A percentile compares a stretch with the other conserved stretches of the same genome.
phyloP scores from a whole-genome alignment of 2,329 filamentous ascomycete genomes.

The Penicillium sp. region DNA sequence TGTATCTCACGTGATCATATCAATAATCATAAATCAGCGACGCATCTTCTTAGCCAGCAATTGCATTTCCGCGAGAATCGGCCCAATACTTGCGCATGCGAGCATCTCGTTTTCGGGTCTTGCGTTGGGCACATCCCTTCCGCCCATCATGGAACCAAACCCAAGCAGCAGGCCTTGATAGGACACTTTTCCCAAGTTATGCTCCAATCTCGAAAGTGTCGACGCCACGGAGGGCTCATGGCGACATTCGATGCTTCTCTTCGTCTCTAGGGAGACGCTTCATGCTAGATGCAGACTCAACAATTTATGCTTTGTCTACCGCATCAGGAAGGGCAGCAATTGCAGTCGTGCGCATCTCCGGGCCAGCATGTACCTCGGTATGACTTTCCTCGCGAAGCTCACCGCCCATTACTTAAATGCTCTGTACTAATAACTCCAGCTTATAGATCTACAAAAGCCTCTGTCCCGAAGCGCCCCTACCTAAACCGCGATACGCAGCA shows the following conservation, averaged over 20 bases:
- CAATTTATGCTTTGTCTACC: slow-evolving; percentile 90
- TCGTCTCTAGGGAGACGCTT: slow-evolving; percentile 13
- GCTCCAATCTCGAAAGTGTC: slow-evolving; percentile 5
- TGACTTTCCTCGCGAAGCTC: background rate
- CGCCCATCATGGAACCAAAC: slow-evolving; percentile 24
- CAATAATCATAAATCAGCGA: background rate
- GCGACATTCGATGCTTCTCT: slow-evolving; percentile 25
- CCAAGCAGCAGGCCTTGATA: slow-evolving; percentile 8
- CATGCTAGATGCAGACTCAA: slow-evolving; percentile 45
- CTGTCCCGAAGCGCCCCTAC: slow-evolving; percentile 55
- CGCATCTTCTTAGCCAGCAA: background rate
- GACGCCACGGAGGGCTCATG: slow-evolving; percentile 2
- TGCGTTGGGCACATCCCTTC: slow-evolving; percentile 28
- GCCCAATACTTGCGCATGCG: slow-evolving; percentile 31
- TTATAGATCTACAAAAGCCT: slow-evolving; percentile 63
- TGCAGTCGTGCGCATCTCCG: slow-evolving; percentile 83
- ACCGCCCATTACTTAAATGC: background rate
- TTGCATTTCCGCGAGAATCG: background rate
- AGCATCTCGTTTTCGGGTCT: slow-evolving; percentile 17
- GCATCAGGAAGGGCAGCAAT: slow-evolving; percentile 83
- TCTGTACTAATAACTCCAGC: slow-evolving; percentile 1
- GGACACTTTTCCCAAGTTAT: slow-evolving; percentile 13
- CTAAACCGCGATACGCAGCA: slow-evolving; percentile 62
- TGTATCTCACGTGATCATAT: background rate
- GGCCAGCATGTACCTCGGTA: slow-evolving; percentile 68